These are phyloP conservation scores for Prunus mongolica DNA, from an alignment of 306 rosid genomes.

Conservation along the genomic window DNA sequence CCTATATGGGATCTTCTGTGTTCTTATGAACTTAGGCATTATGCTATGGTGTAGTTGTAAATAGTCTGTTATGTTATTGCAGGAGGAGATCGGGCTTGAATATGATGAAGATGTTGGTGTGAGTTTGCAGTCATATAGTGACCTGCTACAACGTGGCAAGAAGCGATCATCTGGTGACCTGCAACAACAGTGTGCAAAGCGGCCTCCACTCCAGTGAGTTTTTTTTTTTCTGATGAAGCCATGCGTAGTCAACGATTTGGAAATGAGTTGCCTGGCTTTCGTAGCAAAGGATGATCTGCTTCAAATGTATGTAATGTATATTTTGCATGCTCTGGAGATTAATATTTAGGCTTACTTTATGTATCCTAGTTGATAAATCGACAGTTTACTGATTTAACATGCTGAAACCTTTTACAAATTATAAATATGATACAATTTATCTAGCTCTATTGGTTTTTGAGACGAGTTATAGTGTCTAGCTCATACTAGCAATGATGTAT, in stretches of 20 bases:
- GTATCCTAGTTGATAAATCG: not conserved
- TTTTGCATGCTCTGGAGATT: constrained; percentile 12
- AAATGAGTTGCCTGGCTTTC: constrained; percentile 17
- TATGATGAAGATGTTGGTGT: constrained; percentile 75
- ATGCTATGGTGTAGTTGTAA: constrained; percentile 11
- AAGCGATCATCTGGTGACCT: constrained; percentile 23
- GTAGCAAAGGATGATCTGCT: constrained; percentile 1
- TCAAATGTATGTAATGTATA: not conserved
- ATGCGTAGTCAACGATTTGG: constrained; percentile 9
- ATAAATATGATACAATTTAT: not conserved
- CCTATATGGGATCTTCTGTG: not conserved
- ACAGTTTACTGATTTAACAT: not conserved
- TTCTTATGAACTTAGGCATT: not conserved
- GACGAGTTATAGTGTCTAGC: not conserved
- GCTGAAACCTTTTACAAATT: not conserved
- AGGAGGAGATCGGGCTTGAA: constrained; percentile 93
- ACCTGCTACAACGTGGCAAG: constrained; percentile 53
- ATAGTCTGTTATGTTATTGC: constrained; percentile 14
- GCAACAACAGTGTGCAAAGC: constrained; percentile 27
- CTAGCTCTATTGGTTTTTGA: not conserved
- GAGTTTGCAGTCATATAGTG: constrained; percentile 60
- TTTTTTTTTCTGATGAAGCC: constrained; percentile 8
- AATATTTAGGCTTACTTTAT: not conserved
- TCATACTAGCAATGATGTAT: not conserved
- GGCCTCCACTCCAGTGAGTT: constrained; percentile 50